These are phyloP conservation scores for Aphanoascus verrucosus DNA, from an alignment of 2,329 filamentous ascomycete genomes.

Conservation along the genomic window DNA sequence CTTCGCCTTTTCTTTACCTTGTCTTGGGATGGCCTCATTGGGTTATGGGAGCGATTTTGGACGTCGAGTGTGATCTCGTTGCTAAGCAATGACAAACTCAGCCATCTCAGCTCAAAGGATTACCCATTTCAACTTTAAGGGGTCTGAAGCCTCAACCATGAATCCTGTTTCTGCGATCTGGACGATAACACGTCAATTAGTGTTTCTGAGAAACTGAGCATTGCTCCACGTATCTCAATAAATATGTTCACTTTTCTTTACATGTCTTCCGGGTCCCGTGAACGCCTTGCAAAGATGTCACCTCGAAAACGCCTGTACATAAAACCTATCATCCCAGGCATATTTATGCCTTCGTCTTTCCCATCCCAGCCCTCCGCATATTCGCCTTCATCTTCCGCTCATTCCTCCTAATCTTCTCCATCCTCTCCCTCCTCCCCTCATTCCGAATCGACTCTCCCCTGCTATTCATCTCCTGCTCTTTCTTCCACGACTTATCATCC, in stretches of 20 bases:
- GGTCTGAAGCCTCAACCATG: too few species aligned
- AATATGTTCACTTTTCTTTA: neutral
- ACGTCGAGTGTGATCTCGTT: too few species aligned
- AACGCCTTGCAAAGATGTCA: slow-evolving; percentile 7
- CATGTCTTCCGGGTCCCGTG: neutral
- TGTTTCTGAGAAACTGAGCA: neutral
- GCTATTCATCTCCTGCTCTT: slow-evolving; percentile 46
- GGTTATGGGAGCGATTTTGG: too few species aligned
- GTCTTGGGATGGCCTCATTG: too few species aligned
- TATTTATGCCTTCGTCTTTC: slow-evolving; percentile 4
- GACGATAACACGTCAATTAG: neutral
- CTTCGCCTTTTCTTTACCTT: too few species aligned
- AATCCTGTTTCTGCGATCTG: neutral
- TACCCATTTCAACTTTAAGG: too few species aligned
- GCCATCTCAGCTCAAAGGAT: too few species aligned
- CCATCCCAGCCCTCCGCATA: slow-evolving; percentile 36
- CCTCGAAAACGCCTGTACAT: neutral
- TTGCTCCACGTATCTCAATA: neutral
- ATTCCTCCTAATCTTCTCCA: slow-evolving; percentile 53
- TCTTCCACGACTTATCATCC: slow-evolving; percentile 62
- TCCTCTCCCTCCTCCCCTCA: slow-evolving; percentile 56
- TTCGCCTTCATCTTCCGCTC: slow-evolving; percentile 61
- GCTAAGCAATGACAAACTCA: too few species aligned
- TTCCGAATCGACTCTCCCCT: slow-evolving; percentile 55
- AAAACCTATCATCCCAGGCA: neutral